Base-by-base conservation (phyloP, 164 flowering plant genomes). In the Aristolochia fimbriata region DNA sequence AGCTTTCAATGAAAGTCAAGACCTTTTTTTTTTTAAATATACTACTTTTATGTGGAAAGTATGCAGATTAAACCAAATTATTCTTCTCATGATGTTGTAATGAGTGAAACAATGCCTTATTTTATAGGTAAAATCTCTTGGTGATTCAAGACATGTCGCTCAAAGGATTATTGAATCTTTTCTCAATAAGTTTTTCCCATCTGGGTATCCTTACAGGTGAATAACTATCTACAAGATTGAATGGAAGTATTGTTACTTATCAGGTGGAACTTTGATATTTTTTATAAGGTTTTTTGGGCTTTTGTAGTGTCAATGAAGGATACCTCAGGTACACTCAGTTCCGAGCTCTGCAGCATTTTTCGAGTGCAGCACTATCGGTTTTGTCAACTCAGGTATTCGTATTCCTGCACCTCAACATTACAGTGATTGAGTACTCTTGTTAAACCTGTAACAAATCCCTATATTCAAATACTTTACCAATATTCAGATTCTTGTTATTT, bases 131-230 rank as follows among this genome's bases (percentile, higher is more conserved):
- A 84, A 76, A 57, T 60, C 80, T 63, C 65, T 93, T 50, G 78
- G 80, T 65, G 96, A 93, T 65, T 62, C 86, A 13, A 83, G 96
- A 72, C 82, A 83, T 21, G 78, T 76, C 7, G 58, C 59, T 45
- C 77, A 76, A 27, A 81, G 67, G 61, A 54, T 84, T 64, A 78
- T 71, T 47, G 94, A 89, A 16, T 87, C 96, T 19, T 89, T 93
- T 72, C 71, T 84, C 45, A 90, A 76, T 67, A 83, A 81, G 50
- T 93, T 93, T 71, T 93, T 93, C 57, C 98, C 97, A 6, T 78
- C 96, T 14, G 98, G 97, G 57, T 93, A 89, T 74, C 98, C 97
- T 50, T 87, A 89, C 67, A 93, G 98, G 98, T 87, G 41, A 53
- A 57, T 50, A 58, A 59, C 62, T 19, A 33, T 64, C 41, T 24